phyloP scores from a whole-genome alignment of 2,329 filamentous ascomycete species.

The Pyricularia sp. region DNA sequence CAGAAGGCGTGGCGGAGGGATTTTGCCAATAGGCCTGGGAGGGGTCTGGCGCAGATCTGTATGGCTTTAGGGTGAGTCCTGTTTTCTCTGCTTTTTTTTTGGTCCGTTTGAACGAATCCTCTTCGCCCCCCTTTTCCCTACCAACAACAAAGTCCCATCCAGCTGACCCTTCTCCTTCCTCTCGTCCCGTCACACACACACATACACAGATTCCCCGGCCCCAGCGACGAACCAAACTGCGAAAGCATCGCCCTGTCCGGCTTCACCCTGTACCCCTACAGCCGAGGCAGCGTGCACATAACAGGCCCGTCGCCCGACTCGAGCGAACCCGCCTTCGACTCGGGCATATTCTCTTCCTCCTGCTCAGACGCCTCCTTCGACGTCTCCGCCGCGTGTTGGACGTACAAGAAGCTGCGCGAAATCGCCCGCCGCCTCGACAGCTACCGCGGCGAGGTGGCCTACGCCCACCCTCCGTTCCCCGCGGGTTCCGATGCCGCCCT shows the following conservation, averaged over 20 bases:
- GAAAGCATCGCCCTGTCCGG: conserved; percentile 38
- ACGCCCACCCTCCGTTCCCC: conserved; percentile 13
- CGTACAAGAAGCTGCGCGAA: conserved; percentile 35
- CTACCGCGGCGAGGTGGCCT: conserved; percentile 17
- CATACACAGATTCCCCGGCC: background rate
- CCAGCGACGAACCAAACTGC: conserved; percentile 9
- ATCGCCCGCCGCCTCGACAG: conserved; percentile 31
- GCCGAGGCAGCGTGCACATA: conserved; percentile 45
- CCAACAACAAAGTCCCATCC: conserved; percentile 24
- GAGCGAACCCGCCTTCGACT: conserved; percentile 33
- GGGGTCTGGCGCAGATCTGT: conserved; percentile 9
- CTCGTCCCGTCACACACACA: too few species aligned
- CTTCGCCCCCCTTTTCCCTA: conserved; percentile 33
- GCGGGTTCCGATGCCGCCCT: conserved; percentile 8
- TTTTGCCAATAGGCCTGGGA: conserved; percentile 20
- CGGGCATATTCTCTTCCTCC: conserved; percentile 28
- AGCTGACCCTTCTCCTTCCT: background rate
- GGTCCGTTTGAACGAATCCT: conserved; percentile 6
- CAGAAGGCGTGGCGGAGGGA: conserved; percentile 35
- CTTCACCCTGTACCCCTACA: conserved; percentile 47
- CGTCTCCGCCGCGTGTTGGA: conserved; percentile 37
- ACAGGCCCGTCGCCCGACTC: conserved; percentile 18
- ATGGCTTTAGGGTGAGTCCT: conserved; percentile 13
- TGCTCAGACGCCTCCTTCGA: conserved; percentile 28
- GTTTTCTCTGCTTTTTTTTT: conserved; percentile 4